Conservation (phyloP, 208 protist species). For the Novymonas esmeraldas region DNA sequence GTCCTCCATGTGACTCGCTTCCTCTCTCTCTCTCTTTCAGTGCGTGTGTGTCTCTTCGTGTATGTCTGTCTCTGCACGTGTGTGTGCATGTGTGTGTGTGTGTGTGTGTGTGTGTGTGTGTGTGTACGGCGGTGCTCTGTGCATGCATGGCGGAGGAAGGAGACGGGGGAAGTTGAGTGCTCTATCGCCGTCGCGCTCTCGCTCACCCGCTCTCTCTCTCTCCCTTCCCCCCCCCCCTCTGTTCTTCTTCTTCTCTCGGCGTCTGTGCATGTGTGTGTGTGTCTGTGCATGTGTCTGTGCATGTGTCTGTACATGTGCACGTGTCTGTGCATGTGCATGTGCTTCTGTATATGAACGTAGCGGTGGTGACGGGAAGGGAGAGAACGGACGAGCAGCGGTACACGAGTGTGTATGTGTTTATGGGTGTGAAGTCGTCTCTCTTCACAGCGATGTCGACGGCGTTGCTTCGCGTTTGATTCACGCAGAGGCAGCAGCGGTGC, state of each 20-base stretch:
- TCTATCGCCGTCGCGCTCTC: too few relatives aligned
- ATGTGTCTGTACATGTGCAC: not conserved
- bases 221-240: not conserved
- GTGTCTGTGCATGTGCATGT: constrained; percentile 2
- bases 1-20: not conserved
- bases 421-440: too few relatives aligned
- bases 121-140: not conserved
- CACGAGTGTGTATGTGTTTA: too few relatives aligned
- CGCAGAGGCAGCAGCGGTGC: too few relatives aligned
- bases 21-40: not conserved
- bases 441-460: too few relatives aligned
- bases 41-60: not conserved
- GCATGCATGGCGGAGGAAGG: too few relatives aligned
- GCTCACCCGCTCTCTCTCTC: not conserved
- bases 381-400: too few relatives aligned
- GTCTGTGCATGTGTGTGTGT: constrained; percentile 2
- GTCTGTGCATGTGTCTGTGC: constrained; percentile 2
- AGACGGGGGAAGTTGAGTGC: too few relatives aligned
- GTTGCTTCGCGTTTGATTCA: too few relatives aligned
- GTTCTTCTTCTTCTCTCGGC: not conserved
- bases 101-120: not conserved
- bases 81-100: not conserved
- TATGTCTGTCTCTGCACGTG: not conserved
- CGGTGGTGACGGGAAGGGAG: too few relatives aligned
- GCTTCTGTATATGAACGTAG: not conserved